Evolutionary conservation across 176 grass and related monocot genomes (phyloP).

Genomic region (Bolboschoenus planiculmis): DNA sequence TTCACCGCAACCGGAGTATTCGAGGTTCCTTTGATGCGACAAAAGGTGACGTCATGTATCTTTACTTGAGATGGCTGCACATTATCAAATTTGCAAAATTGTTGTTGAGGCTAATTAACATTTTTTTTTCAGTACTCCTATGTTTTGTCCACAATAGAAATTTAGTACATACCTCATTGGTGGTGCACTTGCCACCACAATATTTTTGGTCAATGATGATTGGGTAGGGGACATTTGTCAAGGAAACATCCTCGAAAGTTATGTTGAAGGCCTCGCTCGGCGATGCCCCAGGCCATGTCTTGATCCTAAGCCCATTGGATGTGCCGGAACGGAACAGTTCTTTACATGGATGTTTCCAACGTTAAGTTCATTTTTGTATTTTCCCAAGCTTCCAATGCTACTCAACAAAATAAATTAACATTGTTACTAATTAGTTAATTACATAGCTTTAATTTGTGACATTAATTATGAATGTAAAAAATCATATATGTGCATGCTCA

Average conservation of each 20-base stretch:
- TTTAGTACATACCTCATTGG: not conserved
- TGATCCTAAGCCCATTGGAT: slow-evolving; percentile 36
- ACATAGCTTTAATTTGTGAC: too few relatives aligned
- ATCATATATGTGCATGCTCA: too few relatives aligned
- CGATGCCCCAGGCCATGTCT: slow-evolving; percentile 33
- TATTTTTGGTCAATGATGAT: slow-evolving; percentile 43
- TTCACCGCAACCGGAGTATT: slow-evolving; percentile 16
- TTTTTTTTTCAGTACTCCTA: too few relatives aligned
- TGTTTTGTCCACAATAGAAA: not conserved
- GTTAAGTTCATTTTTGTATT: slow-evolving; percentile 22
- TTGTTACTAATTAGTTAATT: not conserved
- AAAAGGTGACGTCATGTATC: slow-evolving; percentile 16
- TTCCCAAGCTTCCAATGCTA: slow-evolving; percentile 39
- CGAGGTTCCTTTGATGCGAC: slow-evolving; percentile 26
- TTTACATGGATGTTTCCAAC: slow-evolving; percentile 23
- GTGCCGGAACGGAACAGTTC: slow-evolving; percentile 26
- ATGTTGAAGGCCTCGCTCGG: slow-evolving; percentile 28
- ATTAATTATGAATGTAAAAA: too few relatives aligned
- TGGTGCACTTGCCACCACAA: slow-evolving; percentile 13
- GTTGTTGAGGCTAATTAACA: not conserved
- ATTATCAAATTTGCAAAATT: not conserved
- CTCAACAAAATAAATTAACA: not conserved
- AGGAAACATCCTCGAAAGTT: slow-evolving; percentile 28
- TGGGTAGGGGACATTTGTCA: slow-evolving; percentile 28
- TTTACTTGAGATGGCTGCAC: slow-evolving; percentile 37